Conservation (phyloP, 257 asterid species). For the Solanum chiquidenum region DNA sequence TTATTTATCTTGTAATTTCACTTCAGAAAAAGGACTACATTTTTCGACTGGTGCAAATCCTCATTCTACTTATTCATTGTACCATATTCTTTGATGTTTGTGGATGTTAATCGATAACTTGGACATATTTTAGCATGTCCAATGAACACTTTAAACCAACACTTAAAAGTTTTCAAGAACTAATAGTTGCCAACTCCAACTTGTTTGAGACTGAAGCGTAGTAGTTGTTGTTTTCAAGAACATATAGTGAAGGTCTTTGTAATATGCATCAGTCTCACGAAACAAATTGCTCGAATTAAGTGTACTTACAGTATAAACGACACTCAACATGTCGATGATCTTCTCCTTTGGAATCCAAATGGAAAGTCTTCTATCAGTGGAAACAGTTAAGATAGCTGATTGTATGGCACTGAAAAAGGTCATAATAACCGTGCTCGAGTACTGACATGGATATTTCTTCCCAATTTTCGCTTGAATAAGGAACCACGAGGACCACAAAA, state of each 20-base stretch:
- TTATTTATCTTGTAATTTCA: not conserved
- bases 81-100: not conserved
- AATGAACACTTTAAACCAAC: not conserved
- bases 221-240: not conserved
- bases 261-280: not conserved
- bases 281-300: not conserved
- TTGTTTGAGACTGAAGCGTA: not conserved
- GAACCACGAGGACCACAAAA: conserved; percentile 72
- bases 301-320: conserved; percentile 47
- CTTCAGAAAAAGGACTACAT: not conserved
- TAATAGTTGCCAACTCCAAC: not conserved
- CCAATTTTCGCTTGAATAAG: conserved; percentile 46
- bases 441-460: conserved; percentile 55
- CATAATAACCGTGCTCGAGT: conserved; percentile 66
- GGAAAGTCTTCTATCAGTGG: conserved; percentile 28
- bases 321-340: conserved; percentile 26
- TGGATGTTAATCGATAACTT: not conserved
- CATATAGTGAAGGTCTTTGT: not conserved
- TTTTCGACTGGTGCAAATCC: not conserved
- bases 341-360: conserved; percentile 37
- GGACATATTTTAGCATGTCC: not conserved
- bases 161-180: not conserved
- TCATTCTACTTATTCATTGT: not conserved
- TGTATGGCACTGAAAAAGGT: conserved; percentile 59
- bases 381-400: conserved; percentile 35